phyloP scores from a whole-genome alignment of 257 asterid species.

The Cordia subcordata region DNA sequence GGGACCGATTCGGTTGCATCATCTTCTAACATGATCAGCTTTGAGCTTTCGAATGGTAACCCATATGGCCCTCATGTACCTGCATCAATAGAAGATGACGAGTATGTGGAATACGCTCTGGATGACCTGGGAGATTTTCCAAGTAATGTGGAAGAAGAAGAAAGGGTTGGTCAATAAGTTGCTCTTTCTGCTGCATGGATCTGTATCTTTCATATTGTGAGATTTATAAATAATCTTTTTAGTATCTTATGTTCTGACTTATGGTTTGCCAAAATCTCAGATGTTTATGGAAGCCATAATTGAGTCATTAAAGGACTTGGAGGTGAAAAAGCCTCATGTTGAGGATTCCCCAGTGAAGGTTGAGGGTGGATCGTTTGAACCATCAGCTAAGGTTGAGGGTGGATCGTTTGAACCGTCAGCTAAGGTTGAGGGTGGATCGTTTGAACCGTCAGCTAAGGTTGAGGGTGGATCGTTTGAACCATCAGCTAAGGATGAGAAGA shows the following conservation, averaged over 20 bases:
- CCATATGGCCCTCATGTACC: conserved; percentile 44
- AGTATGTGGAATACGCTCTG: conserved; percentile 73
- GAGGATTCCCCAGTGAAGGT: conserved; percentile 29
- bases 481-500: conserved; percentile 23
- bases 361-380: conserved; percentile 27
- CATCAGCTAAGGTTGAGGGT: conserved; percentile 26
- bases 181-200: not conserved
- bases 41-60: conserved; percentile 54
- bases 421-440: too few species aligned
- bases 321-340: conserved; percentile 19
- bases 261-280: conserved; percentile 31
- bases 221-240: not conserved
- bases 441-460: conserved; percentile 19
- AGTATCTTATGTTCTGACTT: not conserved
- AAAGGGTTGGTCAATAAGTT: conserved; percentile 43
- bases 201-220: not conserved
- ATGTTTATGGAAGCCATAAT: conserved; percentile 79
- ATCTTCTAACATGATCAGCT: conserved; percentile 77
- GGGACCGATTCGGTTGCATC: conserved; percentile 50
- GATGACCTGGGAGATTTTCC: conserved; percentile 72
- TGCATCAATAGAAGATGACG: conserved; percentile 62
- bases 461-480: conserved; percentile 29
- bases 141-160: conserved; percentile 79
- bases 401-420: too few species aligned
- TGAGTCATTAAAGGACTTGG: conserved; percentile 67